phyloP scores from a whole-genome alignment of 192 early-diverging fungal genomes.

The Rhizoclosmatium globosum region DNA sequence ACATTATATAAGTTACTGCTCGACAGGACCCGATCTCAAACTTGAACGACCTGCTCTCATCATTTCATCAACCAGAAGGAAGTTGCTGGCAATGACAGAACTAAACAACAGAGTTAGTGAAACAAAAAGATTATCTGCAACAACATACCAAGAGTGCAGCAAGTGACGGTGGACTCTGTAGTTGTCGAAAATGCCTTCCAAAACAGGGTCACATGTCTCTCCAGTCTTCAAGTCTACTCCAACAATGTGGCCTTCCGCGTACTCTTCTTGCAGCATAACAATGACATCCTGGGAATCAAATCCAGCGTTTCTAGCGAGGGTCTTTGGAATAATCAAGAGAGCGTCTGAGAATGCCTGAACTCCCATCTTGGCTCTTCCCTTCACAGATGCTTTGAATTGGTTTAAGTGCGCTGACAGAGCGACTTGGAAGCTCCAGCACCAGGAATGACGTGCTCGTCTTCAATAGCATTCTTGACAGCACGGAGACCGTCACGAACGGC shows the following conservation, averaged over 20 bases:
- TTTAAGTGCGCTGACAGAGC: slow-evolving; percentile 83
- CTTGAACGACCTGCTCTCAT: slow-evolving; percentile 73
- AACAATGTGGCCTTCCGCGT: slow-evolving; percentile 87
- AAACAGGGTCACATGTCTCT: slow-evolving; percentile 88
- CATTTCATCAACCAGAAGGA: slow-evolving; percentile 98
- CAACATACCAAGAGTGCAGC: slow-evolving; percentile 87
- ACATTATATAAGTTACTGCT: not conserved
- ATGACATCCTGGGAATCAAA: slow-evolving; percentile 97
- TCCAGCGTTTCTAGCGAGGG: slow-evolving; percentile 93
- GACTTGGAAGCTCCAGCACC: slow-evolving; percentile 96
- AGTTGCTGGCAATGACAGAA: slow-evolving; percentile 97
- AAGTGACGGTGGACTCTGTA: slow-evolving; percentile 96
- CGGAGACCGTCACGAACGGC: slow-evolving; percentile 98
- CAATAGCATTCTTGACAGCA: slow-evolving; percentile 97
- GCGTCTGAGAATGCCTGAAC: slow-evolving; percentile 97
- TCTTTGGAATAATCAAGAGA: slow-evolving; percentile 95
- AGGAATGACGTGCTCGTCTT: slow-evolving; percentile 88
- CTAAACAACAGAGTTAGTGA: slow-evolving; percentile 42
- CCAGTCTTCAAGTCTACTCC: slow-evolving; percentile 95
- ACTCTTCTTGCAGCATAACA: slow-evolving; percentile 92
- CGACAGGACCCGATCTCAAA: slow-evolving; percentile 35
- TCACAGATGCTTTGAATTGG: slow-evolving; percentile 88
- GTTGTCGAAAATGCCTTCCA: slow-evolving; percentile 98
- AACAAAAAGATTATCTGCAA: slow-evolving; percentile 15
- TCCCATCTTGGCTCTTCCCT: slow-evolving; percentile 95